These are phyloP conservation scores for Panellus pusillus DNA, from an alignment of 768 basidiomycete genomes.

Conservation along the genomic window DNA sequence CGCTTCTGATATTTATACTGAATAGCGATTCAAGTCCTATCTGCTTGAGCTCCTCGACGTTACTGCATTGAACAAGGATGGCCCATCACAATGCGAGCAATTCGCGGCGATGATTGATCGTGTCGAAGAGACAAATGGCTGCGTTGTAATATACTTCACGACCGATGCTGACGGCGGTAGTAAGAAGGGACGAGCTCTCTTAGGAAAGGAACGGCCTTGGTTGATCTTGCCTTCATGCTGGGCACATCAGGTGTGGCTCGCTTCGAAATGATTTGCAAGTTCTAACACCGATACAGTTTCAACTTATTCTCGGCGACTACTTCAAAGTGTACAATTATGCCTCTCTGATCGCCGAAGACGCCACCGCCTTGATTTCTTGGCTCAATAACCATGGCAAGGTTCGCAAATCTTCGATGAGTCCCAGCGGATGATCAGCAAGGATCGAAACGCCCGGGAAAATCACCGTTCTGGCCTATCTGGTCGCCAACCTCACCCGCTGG, in stretches of 20 bases:
- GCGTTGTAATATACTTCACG: conserved; percentile 2
- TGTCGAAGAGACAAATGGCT: conserved; percentile 4
- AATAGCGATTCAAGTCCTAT: not conserved
- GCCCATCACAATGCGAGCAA: not conserved
- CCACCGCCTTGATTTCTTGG: not conserved
- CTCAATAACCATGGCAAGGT: not conserved
- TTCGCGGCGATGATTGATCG: conserved; percentile 6
- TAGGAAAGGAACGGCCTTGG: not conserved
- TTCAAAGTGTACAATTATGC: not conserved
- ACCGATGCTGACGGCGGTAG: conserved; percentile 16
- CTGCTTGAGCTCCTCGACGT: conserved; percentile 7
- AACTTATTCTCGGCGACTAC: conserved; percentile 9
- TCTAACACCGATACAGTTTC: not conserved
- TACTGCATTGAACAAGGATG: conserved; percentile 8
- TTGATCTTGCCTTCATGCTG: conserved; percentile 10
- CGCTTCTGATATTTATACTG: not conserved
- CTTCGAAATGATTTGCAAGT: not conserved
- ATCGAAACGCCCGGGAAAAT: conserved; percentile 1
- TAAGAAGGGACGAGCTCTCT: conserved; percentile 9
- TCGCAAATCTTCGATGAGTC: conserved; percentile 1
- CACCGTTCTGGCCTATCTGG: not conserved
- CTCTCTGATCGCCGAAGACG: not conserved
- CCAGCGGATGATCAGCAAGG: conserved; percentile 2
- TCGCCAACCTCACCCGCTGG: conserved; percentile 4
- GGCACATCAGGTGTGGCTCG: conserved; percentile 8